phyloP scores from a whole-genome alignment of 2,329 filamentous ascomycete genomes.

The Hyphodiscus sp. region DNA sequence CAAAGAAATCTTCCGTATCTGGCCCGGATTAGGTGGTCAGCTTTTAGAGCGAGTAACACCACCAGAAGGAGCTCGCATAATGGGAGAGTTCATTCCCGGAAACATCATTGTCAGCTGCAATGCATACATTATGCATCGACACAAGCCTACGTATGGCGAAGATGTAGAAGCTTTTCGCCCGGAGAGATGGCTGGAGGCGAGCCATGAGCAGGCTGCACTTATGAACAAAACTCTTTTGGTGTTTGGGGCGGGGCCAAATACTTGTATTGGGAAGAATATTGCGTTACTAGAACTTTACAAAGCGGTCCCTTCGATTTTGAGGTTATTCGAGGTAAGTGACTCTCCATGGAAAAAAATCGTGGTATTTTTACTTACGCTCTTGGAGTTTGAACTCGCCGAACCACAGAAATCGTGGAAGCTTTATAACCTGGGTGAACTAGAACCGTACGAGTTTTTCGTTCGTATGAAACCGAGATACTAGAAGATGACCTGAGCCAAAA shows the following conservation, averaged over 20 bases:
- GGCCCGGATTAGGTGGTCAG: conserved; percentile 33
- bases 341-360: too few relatives aligned
- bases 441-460: conserved; percentile 1
- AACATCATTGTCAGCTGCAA: conserved; percentile 17
- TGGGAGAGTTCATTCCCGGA: conserved; percentile 9
- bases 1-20: conserved; percentile 37
- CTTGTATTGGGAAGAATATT: conserved; percentile 5
- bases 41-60: conserved; percentile 36
- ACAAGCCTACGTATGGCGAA: conserved; percentile 40
- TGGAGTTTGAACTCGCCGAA: too few relatives aligned
- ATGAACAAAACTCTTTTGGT: conserved; percentile 4
- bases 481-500: too few relatives aligned
- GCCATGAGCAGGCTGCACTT: background rate
- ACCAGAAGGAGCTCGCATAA: conserved; percentile 23
- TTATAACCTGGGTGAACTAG: conserved; percentile 1
- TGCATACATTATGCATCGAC: conserved; percentile 27
- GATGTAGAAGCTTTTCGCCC: conserved; percentile 41
- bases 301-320: background rate
- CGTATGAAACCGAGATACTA: background rate
- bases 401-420: background rate
- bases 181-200: conserved; percentile 38
- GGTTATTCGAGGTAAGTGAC: background rate
- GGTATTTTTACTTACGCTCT: too few relatives aligned
- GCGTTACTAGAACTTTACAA: conserved; percentile 2
- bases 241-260: conserved; percentile 3